Evolutionary conservation across 495 filamentous ascomycete genomes (phyloP), one percentile per base, ranked within the genome.

Genomic region (Talaromyces nanjingensis): DNA sequence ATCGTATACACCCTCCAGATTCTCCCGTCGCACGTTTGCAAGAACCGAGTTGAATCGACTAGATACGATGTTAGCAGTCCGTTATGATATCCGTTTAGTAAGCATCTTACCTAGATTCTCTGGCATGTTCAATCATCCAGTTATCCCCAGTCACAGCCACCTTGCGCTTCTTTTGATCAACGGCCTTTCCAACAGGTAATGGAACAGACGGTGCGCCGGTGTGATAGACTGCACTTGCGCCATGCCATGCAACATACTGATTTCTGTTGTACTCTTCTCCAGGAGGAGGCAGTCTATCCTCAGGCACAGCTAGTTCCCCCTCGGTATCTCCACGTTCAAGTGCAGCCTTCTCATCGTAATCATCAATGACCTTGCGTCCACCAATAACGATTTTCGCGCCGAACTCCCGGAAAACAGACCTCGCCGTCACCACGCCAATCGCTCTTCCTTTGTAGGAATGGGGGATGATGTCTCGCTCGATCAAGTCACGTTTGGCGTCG

Each of bases 401-500:
- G 65, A 98, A 98, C 72, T 98, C 94, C 34, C 96, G 85, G 75
- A 97, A 98, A 20, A 98, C 96, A 6, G 94, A 97, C 20, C 96
- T 85, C 29, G 94, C 94, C 12, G 94, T 97, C 55, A 97, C 94
- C 27, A 98, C 92, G 75, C 94, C 94, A 72, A 98, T 98, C 18
- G 94, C 91, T 54, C 94, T 90, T 64, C 94, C 94, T 73, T 98
- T 98, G 85, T 98, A 98, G 37, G 89, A 93, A 79, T 97, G 93
- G 3, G 94, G 94, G 63, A 98, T 96, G 65, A 98, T 85, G 25
- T 94, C 88, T 56, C 94, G 89, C 47, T 92, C 91, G 66, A 98
- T 98, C 72, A 97, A 83, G 70, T 96, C 93, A 59, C 86, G 89
- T 77, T 97, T 97, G 65, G 92, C 91, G 20, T 92, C 88, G 62